Evolutionary conservation across 257 asterid genomes (phyloP), one percentile per base, ranked within the genome.

Genomic region (Plantago elongata): DNA sequence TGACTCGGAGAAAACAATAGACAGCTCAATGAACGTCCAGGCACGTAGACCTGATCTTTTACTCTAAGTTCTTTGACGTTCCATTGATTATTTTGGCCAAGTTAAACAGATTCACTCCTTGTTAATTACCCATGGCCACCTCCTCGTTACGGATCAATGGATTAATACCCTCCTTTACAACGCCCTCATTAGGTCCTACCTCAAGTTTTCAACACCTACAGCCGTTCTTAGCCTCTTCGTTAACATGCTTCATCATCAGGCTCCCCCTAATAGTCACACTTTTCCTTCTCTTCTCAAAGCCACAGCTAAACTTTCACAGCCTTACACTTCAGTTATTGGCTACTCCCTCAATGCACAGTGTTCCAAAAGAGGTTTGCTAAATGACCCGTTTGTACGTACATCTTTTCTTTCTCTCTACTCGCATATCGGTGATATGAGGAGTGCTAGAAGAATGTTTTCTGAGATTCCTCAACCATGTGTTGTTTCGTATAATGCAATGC

Each of bases 211-310:
- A 11, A 82, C 66, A 22, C 86, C 98, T 11, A 63, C 60, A 18
- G 68, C 71, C 15, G 74, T 84, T 67, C 65, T 85, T 51, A 4
- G 70, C 54, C 89, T 92, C 71, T 88, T 75, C 81, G 57, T 72
- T 45, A 74, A 78, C 64, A 92, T 89, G 98, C 94, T 88, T 73
- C 63, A 55, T 57, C 82, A 84, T 61, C 61, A 56, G 56, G 95
- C 94, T 43, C 79, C 77, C 34, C 98, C 95, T 14, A 91, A 88
- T 64, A 78, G 79, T 58, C 92, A 84, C 74, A 88, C 95, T 30
- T 82, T 92, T 74, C 97, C 95, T 57, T 83, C 88, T 46, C 68
- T 89, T 63, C 69, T 74, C 46, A 89, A 92, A 69, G 85, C 97
- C 62, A 17, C 76, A 15, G 75, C 78, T 11, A 68, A 75, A 60